phyloP scores from a whole-genome alignment of 768 basidiomycete species.

The Coprinopsis marcescibilis region DNA sequence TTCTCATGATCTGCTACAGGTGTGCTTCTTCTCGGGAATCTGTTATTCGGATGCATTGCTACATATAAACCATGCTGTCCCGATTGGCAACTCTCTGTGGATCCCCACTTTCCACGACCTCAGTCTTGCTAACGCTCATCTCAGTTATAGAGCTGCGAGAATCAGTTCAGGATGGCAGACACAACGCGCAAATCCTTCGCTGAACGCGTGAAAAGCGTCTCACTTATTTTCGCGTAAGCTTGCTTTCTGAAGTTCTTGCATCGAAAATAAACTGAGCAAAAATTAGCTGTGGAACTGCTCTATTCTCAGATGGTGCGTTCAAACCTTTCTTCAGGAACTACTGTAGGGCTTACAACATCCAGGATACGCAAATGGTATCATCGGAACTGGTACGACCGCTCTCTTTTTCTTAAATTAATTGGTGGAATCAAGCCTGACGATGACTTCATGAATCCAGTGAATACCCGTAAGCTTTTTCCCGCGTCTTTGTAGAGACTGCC shows the following conservation, averaged over 20 bases:
- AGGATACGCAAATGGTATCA: constrained; percentile 81
- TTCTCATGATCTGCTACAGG: too few relatives aligned
- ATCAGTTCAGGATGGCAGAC: neutral
- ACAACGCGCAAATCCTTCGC: constrained; percentile 22
- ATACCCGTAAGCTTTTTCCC: constrained; percentile 46
- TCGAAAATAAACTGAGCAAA: neutral
- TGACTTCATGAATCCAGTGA: constrained; percentile 37
- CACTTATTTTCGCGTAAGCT: constrained; percentile 84
- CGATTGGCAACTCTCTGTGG: too few relatives aligned
- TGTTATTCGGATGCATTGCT: too few relatives aligned
- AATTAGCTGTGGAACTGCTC: constrained; percentile 74
- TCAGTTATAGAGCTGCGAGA: neutral
- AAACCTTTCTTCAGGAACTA: neutral
- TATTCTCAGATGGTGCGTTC: constrained; percentile 74
- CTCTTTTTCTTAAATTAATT: neutral
- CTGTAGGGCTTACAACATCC: constrained; percentile 5
- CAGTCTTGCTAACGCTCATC: neutral
- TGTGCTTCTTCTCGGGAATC: too few relatives aligned
- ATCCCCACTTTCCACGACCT: too few relatives aligned
- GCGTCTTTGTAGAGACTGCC: neutral
- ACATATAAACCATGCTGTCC: too few relatives aligned
- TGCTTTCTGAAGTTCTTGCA: constrained; percentile 11
- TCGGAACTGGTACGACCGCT: constrained; percentile 68
- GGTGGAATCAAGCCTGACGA: constrained; percentile 13
- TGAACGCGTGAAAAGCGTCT: constrained; percentile 49